Base-by-base conservation (phyloP, 2,329 filamentous ascomycete species). In the Diaporthe caulivora region DNA sequence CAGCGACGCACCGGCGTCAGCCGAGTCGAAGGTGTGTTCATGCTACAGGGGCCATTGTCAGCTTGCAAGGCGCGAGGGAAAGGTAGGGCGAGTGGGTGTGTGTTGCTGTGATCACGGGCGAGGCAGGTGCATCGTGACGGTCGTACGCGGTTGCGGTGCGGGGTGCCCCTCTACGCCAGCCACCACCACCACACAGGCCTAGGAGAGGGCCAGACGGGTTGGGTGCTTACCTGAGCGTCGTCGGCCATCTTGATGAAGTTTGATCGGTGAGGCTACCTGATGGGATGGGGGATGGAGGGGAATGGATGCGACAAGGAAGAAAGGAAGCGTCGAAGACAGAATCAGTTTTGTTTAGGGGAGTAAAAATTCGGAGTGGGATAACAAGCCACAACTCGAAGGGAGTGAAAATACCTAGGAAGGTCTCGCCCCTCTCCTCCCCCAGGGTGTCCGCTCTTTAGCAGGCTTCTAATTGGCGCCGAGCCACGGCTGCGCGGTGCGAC, bases 1-100 rank as follows among this genome's bases (percentile, higher is more conserved):
- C 83, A 89, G 84, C 80, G 97, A 98, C 82, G 97, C 96, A 87
- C 97, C 97, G 86, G 97, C 95, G 90, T 98, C 95, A 90, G 92
- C 95, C 87, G 93, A 55, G 74, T 98, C 95, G 91, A 98, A 98
- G 86, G 86, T 87, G 80, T 87, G 86, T 82, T 93, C 90, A 85
- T 93, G 91, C 90, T 94, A 80, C 24, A 60, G 51, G 31, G 31
- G 5, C 24, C 57, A 54, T 34, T 42, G 58, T 70, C 51, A 72
- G 55, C 71, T 70, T 55, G 65, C 24, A 49, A 57, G 64, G 71
- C 58, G 73, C 76, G 40, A 60, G 70, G 55, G 24, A 65, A 54
- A n/a, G 58, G 17, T 13, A 15, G 24, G 13, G 24, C 10, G 17
- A 13, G 17, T 7, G 40, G 24, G 60, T 26, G 58, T 24, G 57